Percentiles rank a stretch among this genome's conserved stretches.
These are phyloP conservation scores for Earliella scabrosa DNA, from an alignment of 1,284 basidiomycete species.

Conservation along the genomic window DNA sequence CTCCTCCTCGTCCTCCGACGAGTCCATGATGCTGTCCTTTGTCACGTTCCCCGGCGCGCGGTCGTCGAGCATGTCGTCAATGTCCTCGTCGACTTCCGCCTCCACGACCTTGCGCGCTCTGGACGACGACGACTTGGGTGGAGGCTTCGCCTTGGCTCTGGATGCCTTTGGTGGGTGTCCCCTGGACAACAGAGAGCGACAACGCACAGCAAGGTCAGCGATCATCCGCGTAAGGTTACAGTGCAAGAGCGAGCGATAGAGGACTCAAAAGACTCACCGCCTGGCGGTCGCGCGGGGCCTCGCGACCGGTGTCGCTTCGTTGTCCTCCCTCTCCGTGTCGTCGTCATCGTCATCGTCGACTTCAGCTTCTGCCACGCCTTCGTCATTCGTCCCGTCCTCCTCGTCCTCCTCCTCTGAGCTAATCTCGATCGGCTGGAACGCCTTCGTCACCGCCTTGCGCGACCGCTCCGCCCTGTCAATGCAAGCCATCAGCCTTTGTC, in stretches of 20 bases:
- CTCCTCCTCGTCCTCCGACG: conserved; percentile 33
- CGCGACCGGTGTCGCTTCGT: conserved; percentile 36
- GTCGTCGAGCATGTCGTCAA: conserved; percentile 22
- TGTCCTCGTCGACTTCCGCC: conserved; percentile 22
- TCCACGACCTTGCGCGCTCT: neutral
- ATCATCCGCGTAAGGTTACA: too few species aligned
- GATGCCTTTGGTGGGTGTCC: neutral
- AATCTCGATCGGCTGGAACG: conserved; percentile 21
- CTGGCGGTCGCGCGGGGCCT: conserved; percentile 6
- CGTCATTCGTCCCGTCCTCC: conserved; percentile 32
- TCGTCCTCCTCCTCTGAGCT: conserved; percentile 22
- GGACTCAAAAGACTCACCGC: conserved; percentile 8
- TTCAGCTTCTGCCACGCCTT: conserved; percentile 39
- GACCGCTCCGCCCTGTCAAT: conserved; percentile 29
- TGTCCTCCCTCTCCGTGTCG: conserved; percentile 36
- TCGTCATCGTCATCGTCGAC: conserved; percentile 43
- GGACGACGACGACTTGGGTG: neutral
- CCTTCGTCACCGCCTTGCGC: conserved; percentile 31
- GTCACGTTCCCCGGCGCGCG: conserved; percentile 14
- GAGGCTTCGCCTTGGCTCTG: too few species aligned
- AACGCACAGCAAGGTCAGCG: too few species aligned
- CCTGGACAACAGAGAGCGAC: too few species aligned
- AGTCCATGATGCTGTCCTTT: conserved; percentile 34
- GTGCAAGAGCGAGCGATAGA: neutral
- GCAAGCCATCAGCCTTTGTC: neutral